Evolutionary conservation across 371 early-diverging fungal genomes (phyloP).

Genomic region (Lichtheimia hyalospora): DNA sequence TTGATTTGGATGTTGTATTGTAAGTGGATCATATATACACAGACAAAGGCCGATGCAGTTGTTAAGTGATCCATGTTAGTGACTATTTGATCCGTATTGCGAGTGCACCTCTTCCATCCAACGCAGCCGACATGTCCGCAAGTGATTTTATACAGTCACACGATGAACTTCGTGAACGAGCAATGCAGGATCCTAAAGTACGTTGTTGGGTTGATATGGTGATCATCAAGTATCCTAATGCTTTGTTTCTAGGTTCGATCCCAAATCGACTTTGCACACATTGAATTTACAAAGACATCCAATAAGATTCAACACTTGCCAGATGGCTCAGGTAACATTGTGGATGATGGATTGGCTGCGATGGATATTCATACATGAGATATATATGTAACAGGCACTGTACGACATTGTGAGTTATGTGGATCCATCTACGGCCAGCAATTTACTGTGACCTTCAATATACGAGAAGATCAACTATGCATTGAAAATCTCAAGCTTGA

Average conservation of each 20-base stretch:
- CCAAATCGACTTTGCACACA: conserved; percentile 21
- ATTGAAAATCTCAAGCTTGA: conserved; percentile 25
- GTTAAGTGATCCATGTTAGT: conserved; percentile 9
- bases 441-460: conserved; percentile 28
- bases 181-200: conserved; percentile 20
- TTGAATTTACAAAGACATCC: conserved; percentile 15
- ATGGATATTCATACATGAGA: too few relatives aligned
- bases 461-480: conserved; percentile 18
- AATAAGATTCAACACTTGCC: conserved; percentile 9
- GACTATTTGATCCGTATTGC: conserved; percentile 34
- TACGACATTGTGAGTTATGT: conserved; percentile 30
- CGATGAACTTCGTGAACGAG: conserved; percentile 24
- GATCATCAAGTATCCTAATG: background rate
- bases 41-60: too few relatives aligned
- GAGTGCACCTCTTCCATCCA: conserved; percentile 17
- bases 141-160: conserved; percentile 24
- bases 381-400: conserved; percentile 11
- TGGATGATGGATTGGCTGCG: background rate
- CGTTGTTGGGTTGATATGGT: background rate
- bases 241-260: conserved; percentile 15
- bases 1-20: conserved; percentile 18
- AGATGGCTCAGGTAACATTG: conserved; percentile 5
- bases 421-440: conserved; percentile 18
- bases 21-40: conserved; percentile 10
- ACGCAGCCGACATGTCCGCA: conserved; percentile 26